Conservation (phyloP, 2,329 filamentous ascomycete genomes). For the Fusarium lyarnte region DNA sequence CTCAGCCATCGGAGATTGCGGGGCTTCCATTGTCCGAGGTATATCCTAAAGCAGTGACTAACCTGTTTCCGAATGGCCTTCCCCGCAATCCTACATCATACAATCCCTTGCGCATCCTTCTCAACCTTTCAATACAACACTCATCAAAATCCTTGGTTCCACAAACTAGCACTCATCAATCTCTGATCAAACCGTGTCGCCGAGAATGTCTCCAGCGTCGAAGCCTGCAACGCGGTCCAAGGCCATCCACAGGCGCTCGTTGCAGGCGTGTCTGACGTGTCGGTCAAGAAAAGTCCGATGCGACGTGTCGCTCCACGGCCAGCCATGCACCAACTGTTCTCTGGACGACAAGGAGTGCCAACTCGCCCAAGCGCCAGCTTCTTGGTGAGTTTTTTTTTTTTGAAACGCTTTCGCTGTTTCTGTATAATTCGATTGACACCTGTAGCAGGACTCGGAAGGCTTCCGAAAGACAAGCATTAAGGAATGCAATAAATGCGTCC, state of each 20-base stretch:
- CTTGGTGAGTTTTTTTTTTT: background rate
- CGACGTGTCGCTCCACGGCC: background rate
- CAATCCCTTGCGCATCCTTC: background rate
- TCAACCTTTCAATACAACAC: no score
- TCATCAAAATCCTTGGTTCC: no score
- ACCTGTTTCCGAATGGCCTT: rapidly evolving
- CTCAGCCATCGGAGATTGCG: background rate
- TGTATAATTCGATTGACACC: background rate
- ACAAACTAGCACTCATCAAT: no score
- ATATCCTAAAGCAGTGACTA: no score
- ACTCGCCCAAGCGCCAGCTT: background rate
- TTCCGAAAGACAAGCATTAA: background rate
- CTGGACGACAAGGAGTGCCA: background rate
- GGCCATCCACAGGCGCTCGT: background rate
- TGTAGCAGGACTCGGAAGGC: background rate
- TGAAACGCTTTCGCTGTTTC: no score
- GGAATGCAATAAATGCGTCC: background rate
- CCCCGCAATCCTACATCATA: background rate
- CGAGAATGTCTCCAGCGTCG: background rate
- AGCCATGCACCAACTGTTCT: background rate
- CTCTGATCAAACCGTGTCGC: no score
- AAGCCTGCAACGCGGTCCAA: background rate
- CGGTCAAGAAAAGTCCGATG: conserved; percentile 1
- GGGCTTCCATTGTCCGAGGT: background rate
- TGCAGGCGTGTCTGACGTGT: background rate